Conservation (phyloP, 2,329 filamentous ascomycete genomes). For the Polytolypa hystricis region DNA sequence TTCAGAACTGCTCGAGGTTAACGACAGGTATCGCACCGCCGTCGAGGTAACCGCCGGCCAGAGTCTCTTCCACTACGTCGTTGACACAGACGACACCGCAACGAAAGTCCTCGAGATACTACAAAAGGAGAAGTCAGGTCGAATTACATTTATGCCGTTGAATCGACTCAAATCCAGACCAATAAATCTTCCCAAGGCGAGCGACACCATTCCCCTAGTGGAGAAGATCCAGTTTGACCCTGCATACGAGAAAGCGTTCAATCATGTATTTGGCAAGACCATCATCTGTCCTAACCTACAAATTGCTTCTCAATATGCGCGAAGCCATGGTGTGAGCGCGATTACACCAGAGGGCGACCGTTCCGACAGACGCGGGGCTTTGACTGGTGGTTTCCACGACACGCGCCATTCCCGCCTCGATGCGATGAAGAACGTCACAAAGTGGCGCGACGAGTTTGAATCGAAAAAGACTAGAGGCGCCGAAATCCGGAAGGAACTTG, state of each 20-base stretch:
- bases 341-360: slow-evolving; percentile 93
- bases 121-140: slow-evolving; percentile 66
- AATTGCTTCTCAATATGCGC: slow-evolving; percentile 79
- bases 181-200: slow-evolving; percentile 69
- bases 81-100: slow-evolving; percentile 82
- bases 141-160: slow-evolving; percentile 90
- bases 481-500: slow-evolving; percentile 59
- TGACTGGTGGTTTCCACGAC: slow-evolving; percentile 92
- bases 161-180: slow-evolving; percentile 64
- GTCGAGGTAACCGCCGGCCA: slow-evolving; percentile 87
- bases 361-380: slow-evolving; percentile 85
- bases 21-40: slow-evolving; percentile 73
- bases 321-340: slow-evolving; percentile 81
- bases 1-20: slow-evolving; percentile 82
- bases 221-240: slow-evolving; percentile 72
- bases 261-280: slow-evolving; percentile 90
- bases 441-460: slow-evolving; percentile 66
- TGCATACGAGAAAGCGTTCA: slow-evolving; percentile 72
- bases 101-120: slow-evolving; percentile 69
- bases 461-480: slow-evolving; percentile 50
- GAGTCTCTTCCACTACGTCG: slow-evolving; percentile 90
- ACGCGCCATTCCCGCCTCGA: slow-evolving; percentile 76
- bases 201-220: slow-evolving; percentile 77
- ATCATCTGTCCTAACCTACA: slow-evolving; percentile 86
- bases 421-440: slow-evolving; percentile 63